Percentiles rank a stretch among this genome's conserved stretches.
Evolutionary conservation across 116 monocot genomes (phyloP).

Genomic region (Trichopus zeylanicus): DNA sequence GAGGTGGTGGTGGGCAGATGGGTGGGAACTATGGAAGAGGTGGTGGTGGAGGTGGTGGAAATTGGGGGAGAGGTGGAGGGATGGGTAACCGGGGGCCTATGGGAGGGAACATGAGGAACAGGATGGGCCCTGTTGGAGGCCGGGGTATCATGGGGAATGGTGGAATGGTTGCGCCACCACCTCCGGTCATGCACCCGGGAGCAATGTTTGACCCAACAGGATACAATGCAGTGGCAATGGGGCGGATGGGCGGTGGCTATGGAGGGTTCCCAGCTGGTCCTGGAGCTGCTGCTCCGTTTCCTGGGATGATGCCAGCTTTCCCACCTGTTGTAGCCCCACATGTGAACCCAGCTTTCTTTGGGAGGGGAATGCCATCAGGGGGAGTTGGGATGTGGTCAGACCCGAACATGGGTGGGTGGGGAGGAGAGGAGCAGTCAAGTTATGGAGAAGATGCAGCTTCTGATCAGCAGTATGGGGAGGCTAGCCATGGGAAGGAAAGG

Average conservation of each 20-base stretch:
- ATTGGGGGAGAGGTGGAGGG: slow-evolving; percentile 41
- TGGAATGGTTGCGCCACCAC: slow-evolving; percentile 57
- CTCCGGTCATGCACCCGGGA: slow-evolving; percentile 54
- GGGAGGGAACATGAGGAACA: slow-evolving; percentile 60
- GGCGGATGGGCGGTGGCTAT: slow-evolving; percentile 70
- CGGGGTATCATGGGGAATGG: slow-evolving; percentile 91
- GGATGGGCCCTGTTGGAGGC: slow-evolving; percentile 69
- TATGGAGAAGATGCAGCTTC: slow-evolving; percentile 92
- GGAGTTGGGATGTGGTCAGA: slow-evolving; percentile 91
- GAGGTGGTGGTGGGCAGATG: slow-evolving; percentile 11
- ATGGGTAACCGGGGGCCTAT: slow-evolving; percentile 43
- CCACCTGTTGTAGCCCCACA: slow-evolving; percentile 87
- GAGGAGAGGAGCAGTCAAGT: slow-evolving; percentile 79
- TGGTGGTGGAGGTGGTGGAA: slow-evolving; percentile 28
- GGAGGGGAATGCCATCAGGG: slow-evolving; percentile 59
- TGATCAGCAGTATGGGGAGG: slow-evolving; percentile 84
- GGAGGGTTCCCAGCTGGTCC: slow-evolving; percentile 75
- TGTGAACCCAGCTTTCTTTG: slow-evolving; percentile 95
- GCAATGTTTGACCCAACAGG: slow-evolving; percentile 83
- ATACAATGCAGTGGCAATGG: slow-evolving; percentile 73
- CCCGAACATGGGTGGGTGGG: slow-evolving; percentile 68
- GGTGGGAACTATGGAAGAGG: slow-evolving; percentile 33
- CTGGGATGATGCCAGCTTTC: slow-evolving; percentile 77
- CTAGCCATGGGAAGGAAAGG: slow-evolving; percentile 66
- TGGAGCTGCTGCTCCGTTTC: slow-evolving; percentile 44